Conservation (phyloP, 345 rosid genomes). For the Citrus trifoliata region DNA sequence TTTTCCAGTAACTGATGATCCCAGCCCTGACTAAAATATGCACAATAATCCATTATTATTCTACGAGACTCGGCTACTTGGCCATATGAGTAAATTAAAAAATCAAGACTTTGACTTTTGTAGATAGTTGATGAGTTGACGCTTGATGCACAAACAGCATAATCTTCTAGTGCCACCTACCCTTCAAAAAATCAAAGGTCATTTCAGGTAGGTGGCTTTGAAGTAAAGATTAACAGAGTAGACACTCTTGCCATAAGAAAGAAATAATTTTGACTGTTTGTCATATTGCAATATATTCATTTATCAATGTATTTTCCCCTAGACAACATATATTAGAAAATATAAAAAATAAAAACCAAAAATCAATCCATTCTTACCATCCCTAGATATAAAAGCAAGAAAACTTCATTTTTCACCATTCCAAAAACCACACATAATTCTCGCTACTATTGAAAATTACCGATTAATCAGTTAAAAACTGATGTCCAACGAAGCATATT, state of each 20-base stretch:
- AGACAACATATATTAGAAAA: neutral
- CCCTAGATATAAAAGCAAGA: neutral
- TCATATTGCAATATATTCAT: neutral
- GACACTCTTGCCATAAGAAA: neutral
- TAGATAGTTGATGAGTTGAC: neutral
- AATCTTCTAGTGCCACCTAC: neutral
- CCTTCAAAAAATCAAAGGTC: neutral
- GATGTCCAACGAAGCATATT: neutral
- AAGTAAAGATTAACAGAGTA: neutral
- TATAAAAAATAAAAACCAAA: neutral
- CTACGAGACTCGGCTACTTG: neutral
- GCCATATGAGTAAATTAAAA: neutral
- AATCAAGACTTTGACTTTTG: neutral
- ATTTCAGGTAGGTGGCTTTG: neutral
- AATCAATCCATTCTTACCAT: neutral
- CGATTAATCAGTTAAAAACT: neutral
- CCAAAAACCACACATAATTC: neutral
- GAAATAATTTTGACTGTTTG: neutral
- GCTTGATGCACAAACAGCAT: neutral
- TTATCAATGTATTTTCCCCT: neutral
- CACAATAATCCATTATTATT: neutral
- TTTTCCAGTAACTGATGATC: neutral
- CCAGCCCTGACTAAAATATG: neutral
- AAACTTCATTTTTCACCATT: neutral
- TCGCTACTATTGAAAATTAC: neutral